Base-by-base conservation (phyloP, 306 rosid genomes). In the Rosa chinensis region DNA sequence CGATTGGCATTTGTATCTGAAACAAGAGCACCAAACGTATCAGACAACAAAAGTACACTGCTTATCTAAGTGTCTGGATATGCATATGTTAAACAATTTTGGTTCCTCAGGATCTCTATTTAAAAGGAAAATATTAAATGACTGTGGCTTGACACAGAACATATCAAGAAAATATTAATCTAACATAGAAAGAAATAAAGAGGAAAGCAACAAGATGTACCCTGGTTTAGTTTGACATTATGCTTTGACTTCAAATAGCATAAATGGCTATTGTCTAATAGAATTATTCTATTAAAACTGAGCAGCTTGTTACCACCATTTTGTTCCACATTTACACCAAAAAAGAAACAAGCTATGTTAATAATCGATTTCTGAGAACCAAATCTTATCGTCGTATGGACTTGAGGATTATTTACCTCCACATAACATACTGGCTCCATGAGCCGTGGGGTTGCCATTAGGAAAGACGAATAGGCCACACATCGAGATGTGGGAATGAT, bases 1-100 rank as follows among this genome's bases (percentile, higher is more conserved):
- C 99, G 17, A 95, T 93, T 44, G 99, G 99, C 47, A 97, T 95
- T 93, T 95, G 97, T 59, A 95, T 95, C 98, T 93, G 93, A 87
- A 79, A 81, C 75, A 83, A 87, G 68, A 77, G 75, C 72, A 78
- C 62, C 77, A 72, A 39, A 68, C 69, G 45, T 64, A 79, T 23
- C 63, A 32, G 77, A 70, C 62, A 62, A 81, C 28, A 43, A 44
- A 78, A 40, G 37, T 37, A 75, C 16, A 77, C 43, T 55, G 77
- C 81, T 80, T 56, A 66, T 70, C 78, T 66, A 82, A 74, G 66
- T 63, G n/a, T 17, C 59, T 1, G 69, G 69, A 63, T 14, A 48
- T 43, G 6, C 72, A 67, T 39, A 37, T 6, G 13, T 21, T 8
- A 74, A 58, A 49, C 69, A 74, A 39, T 32, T 23, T 62, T 42